phyloP scores from a whole-genome alignment of 78 protist species.

The Chrysochromulina tobinii region DNA sequence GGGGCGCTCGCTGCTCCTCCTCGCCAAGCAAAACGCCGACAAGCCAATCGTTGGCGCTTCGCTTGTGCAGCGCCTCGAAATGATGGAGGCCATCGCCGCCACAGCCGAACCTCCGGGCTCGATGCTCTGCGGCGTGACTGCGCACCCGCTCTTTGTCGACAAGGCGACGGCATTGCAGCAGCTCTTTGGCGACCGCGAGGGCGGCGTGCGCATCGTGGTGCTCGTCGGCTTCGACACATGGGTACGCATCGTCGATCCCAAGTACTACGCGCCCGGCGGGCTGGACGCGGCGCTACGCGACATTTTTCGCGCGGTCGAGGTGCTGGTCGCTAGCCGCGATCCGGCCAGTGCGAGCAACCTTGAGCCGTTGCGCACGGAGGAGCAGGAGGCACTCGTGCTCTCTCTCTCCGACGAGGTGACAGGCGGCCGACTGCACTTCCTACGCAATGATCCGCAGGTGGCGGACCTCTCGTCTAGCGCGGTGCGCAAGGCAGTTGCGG shows the following conservation, averaged over 20 bases:
- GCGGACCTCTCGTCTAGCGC: not conserved
- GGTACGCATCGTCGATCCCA: not conserved
- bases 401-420: not conserved
- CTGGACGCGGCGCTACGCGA: not conserved
- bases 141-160: constrained; percentile 11
- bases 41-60: not conserved
- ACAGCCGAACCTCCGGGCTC: not conserved
- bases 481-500: not conserved
- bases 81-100: not conserved
- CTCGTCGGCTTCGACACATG: constrained; percentile 21
- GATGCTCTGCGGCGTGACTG: not conserved
- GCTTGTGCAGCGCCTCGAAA: not conserved
- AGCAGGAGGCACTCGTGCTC: not conserved
- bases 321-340: not conserved
- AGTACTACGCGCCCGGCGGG: not conserved
- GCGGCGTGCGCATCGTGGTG: not conserved
- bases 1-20: not conserved
- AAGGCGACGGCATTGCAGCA: not conserved
- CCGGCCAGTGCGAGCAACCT: not conserved
- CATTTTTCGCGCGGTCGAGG: not conserved
- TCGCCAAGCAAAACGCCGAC: constrained; percentile 13
- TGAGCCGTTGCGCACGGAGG: not conserved
- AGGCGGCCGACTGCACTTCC: not conserved
- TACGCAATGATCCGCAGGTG: not conserved
- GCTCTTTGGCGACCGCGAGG: not conserved